Conservation (phyloP, 2,329 filamentous ascomycete species). For the Apiospora marii region DNA sequence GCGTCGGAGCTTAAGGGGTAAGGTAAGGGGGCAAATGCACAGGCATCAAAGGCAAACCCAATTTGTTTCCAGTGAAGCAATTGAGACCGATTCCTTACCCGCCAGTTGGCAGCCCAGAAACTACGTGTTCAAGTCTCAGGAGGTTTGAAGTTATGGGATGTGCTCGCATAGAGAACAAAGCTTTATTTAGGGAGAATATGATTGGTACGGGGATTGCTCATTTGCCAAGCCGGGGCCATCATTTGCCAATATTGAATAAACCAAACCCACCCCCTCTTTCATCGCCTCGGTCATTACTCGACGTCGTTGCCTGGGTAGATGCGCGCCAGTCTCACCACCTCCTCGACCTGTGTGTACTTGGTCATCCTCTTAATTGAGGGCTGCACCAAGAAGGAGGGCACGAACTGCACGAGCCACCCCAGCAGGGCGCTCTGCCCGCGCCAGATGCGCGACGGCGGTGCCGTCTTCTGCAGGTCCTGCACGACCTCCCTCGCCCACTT, state of each 20-base stretch:
- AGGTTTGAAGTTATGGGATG: not conserved
- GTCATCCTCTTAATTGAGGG: constrained; percentile 2
- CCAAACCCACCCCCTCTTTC: not conserved
- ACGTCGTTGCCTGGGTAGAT: not conserved
- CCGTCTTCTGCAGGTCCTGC: not conserved
- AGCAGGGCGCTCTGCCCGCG: not conserved
- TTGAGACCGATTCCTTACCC: not conserved
- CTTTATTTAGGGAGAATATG: not conserved
- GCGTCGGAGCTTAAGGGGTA: not conserved
- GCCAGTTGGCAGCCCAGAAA: not conserved
- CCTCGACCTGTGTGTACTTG: constrained; percentile 33
- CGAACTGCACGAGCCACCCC: not conserved
- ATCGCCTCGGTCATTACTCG: not conserved
- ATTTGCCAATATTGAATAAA: not conserved
- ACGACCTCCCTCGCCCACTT: constrained; percentile 2
- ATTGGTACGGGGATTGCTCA: not conserved
- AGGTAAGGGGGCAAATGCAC: not conserved
- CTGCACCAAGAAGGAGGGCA: not conserved
- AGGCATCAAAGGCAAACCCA: not conserved
- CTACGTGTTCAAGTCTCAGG: not conserved
- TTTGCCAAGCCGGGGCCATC: not conserved
- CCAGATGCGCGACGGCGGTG: constrained; percentile 10
- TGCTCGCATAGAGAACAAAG: not conserved
- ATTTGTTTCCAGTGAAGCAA: not conserved
- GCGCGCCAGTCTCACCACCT: constrained; percentile 19